Base-by-base conservation (phyloP, 768 basidiomycete genomes). In the Calocera cornea region DNA sequence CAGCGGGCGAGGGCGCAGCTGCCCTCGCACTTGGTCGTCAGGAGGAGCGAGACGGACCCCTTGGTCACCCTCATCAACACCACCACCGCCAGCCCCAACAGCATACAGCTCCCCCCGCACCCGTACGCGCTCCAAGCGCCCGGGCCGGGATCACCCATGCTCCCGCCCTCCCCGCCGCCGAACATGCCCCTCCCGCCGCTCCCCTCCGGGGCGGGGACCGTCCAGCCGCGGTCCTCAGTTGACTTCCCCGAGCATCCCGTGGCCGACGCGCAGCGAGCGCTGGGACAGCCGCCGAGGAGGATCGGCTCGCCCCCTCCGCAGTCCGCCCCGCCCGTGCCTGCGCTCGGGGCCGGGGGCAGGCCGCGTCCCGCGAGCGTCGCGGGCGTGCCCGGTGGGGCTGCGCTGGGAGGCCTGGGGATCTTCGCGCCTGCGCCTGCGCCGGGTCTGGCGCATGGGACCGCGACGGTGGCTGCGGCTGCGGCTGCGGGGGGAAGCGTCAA, bases 31-130 rank as follows among this genome's bases (percentile, higher is more conserved):
- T 10, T 10, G 24, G 14, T 24, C 24, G 54, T 33, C 7, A 60
- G 54, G 54, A 60, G 54, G 54, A 60, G 54, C 54, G 54, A 27
- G 54, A 60, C 54, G 11, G 54, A 60, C 24, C 54, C 54, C 31
- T 16, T 22, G 27, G 54, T 29, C n/a, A n/a, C n/a, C n/a, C n/a
- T n/a, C n/a, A n/a, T n/a, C n/a, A n/a, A n/a, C n/a, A n/a, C n/a
- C n/a, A n/a, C n/a, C n/a, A n/a, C n/a, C n/a, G n/a, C n/a, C n/a
- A n/a, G n/a, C n/a, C n/a, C n/a, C n/a, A n/a, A n/a, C n/a, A n/a
- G n/a, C n/a, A n/a, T n/a, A n/a, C n/a, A n/a, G n/a, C n/a, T n/a
- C n/a, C n/a, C n/a, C n/a, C n/a, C 24, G 19, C 16, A 47, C 8
- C 44, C 19, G 7, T 19, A 41, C 44, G 19, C 24, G 7, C 16